Conservation (phyloP, 2,329 filamentous ascomycete genomes). For the Corinectria fuckeliana region DNA sequence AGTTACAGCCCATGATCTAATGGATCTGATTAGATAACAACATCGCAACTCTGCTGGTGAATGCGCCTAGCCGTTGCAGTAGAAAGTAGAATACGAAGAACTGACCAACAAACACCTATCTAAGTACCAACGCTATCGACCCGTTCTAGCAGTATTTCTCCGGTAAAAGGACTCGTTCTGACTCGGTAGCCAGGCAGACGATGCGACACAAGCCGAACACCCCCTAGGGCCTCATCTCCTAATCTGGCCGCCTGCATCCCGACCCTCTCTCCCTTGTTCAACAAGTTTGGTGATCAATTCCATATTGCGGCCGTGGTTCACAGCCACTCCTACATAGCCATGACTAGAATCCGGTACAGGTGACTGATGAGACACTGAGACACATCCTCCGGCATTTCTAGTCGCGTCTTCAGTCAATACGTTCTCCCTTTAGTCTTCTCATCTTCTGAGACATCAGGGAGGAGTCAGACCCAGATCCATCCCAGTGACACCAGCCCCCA, state of each 20-base stretch:
- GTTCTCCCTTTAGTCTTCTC: not conserved
- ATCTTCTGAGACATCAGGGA: slow-evolving; percentile 12
- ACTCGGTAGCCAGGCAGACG: not conserved
- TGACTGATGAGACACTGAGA: not conserved
- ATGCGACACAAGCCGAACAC: not conserved
- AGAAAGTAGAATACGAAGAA: no score
- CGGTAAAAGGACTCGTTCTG: no score
- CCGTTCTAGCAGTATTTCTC: not conserved
- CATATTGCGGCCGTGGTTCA: not conserved
- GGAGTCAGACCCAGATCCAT: not conserved
- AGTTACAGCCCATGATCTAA: slow-evolving; percentile 17
- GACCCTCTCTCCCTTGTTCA: not conserved
- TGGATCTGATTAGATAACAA: slow-evolving; percentile 40
- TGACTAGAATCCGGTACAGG: not conserved
- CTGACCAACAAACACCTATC: no score
- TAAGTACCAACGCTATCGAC: no score
- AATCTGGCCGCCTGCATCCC: slow-evolving; percentile 4
- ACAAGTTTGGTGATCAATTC: slow-evolving; percentile 18
- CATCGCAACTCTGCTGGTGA: slow-evolving; percentile 5
- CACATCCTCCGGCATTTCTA: not conserved
- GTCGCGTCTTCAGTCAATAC: not conserved
- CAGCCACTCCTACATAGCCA: not conserved
- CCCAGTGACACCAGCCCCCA: not conserved
- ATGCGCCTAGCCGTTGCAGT: no score
- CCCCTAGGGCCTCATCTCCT: slow-evolving; percentile 7